phyloP scores from a whole-genome alignment of 1,284 basidiomycete species.

The Melampsora medusae region DNA sequence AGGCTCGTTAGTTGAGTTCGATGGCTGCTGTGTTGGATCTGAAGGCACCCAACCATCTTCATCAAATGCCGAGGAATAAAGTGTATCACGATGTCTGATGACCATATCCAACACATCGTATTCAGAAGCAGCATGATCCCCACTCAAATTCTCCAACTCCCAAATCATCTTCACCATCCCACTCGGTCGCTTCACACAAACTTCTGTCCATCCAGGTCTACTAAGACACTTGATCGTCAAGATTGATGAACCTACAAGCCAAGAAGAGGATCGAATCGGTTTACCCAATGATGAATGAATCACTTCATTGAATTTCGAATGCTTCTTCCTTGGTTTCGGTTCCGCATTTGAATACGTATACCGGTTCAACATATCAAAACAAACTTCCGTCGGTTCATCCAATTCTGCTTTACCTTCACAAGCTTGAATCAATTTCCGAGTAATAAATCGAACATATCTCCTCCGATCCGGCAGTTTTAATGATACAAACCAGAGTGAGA shows the following conservation, averaged over 20 bases:
- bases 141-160: constrained; percentile 75
- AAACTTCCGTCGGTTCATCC: constrained; percentile 90
- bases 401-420: constrained; percentile 73
- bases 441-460: constrained; percentile 80
- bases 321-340: constrained; percentile 73
- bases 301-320: constrained; percentile 66
- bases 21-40: constrained; percentile 15
- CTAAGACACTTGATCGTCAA: constrained; percentile 75
- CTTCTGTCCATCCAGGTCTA: constrained; percentile 82
- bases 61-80: constrained; percentile 16
- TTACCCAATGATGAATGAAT: constrained; percentile 51
- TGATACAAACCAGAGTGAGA: constrained; percentile 93
- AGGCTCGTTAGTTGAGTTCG: constrained; percentile 39
- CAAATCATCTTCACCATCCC: constrained; percentile 82
- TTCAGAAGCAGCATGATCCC: constrained; percentile 72
- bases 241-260: constrained; percentile 82
- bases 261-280: constrained; percentile 67
- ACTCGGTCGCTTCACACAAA: constrained; percentile 80
- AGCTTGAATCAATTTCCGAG: constrained; percentile 78
- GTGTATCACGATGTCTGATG: constrained; percentile 50
- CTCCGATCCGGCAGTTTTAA: constrained; percentile 80
- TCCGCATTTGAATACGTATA: constrained; percentile 94
- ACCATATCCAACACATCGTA: constrained; percentile 59
- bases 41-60: constrained; percentile 35
- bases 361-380: constrained; percentile 94